These are phyloP conservation scores for Fibroporia radiculosa DNA, from an alignment of 768 basidiomycete species.

Conservation along the genomic window DNA sequence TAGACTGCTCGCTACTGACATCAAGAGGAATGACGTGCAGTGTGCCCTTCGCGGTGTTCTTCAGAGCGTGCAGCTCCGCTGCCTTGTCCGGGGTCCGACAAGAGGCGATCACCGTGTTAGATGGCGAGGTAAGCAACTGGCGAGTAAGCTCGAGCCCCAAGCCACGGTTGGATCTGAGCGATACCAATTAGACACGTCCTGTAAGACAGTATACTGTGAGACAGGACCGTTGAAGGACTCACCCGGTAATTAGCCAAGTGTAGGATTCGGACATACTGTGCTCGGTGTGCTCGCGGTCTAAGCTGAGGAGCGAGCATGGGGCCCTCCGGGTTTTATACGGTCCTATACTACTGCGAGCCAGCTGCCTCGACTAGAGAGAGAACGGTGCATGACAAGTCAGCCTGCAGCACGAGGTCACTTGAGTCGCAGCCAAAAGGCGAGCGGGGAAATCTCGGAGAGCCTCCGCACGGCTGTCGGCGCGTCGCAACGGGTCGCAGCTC, in stretches of 20 bases:
- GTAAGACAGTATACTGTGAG: background rate
- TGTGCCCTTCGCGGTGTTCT: conserved; percentile 14
- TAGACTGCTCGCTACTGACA: conserved; percentile 18
- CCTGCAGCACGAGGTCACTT: no score
- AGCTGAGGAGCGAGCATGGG: no score
- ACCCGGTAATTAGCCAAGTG: conserved; percentile 15
- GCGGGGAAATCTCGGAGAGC: no score
- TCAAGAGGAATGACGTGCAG: conserved; percentile 29
- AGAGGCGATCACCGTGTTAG: conserved; percentile 20
- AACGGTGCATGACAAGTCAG: no score
- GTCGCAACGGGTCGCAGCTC: no score
- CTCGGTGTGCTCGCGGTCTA: no score
- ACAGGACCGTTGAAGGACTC: background rate
- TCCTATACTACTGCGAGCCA: no score
- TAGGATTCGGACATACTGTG: background rate
- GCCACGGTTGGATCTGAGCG: conserved; percentile 24
- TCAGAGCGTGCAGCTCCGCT: conserved; percentile 14
- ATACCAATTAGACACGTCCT: background rate
- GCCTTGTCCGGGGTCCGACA: conserved; percentile 22
- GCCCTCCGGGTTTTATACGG: no score
- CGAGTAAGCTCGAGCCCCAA: conserved; percentile 23
- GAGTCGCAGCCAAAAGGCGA: no score
- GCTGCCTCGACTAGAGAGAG: no score
- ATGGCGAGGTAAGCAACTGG: conserved; percentile 16
- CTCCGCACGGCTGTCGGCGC: no score